Evolutionary conservation across 805 yeast genomes (phyloP).

Genomic region (Saccharomycopsis fodiens): DNA sequence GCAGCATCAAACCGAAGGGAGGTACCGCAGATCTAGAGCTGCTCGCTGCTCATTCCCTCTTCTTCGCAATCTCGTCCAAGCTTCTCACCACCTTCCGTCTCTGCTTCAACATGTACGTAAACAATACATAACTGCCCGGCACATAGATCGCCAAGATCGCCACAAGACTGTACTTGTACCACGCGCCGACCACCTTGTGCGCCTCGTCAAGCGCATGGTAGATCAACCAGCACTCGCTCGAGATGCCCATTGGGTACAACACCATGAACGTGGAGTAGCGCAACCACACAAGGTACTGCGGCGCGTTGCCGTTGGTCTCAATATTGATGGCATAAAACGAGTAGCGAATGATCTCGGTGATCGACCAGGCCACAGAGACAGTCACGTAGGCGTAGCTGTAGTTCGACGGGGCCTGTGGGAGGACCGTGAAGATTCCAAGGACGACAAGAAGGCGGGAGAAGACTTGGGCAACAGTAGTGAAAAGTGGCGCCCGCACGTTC

Average conservation of each 20-base stretch:
- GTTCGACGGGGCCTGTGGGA: conserved; percentile 68
- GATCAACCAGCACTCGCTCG: conserved; percentile 67
- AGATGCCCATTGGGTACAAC: conserved; percentile 89
- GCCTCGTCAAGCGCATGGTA: conserved; percentile 69
- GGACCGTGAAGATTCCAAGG: conserved; percentile 67
- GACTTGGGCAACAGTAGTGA: conserved; percentile 84
- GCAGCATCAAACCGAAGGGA: no score
- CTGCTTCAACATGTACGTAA: conserved; percentile 82
- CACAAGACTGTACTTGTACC: conserved; percentile 50
- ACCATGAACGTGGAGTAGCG: conserved; percentile 80
- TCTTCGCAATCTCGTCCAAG: conserved; percentile 21
- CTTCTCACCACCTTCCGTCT: conserved; percentile 66
- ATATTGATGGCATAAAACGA: conserved; percentile 74
- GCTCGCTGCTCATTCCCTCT: conserved; percentile 11
- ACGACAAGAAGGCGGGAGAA: conserved; percentile 77
- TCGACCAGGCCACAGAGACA: conserved; percentile 79
- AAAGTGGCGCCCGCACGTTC: conserved; percentile 73
- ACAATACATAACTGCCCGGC: conserved; percentile 83
- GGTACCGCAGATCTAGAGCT: no score
- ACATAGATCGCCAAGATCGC: conserved; percentile 57
- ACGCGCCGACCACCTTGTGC: conserved; percentile 37
- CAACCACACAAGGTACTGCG: conserved; percentile 53
- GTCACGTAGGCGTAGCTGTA: conserved; percentile 53
- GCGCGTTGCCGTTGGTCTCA: conserved; percentile 42
- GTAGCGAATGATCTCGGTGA: conserved; percentile 89